These are phyloP conservation scores for Gossypioides kirkii DNA, from an alignment of 345 rosid genomes.

Conservation along the genomic window DNA sequence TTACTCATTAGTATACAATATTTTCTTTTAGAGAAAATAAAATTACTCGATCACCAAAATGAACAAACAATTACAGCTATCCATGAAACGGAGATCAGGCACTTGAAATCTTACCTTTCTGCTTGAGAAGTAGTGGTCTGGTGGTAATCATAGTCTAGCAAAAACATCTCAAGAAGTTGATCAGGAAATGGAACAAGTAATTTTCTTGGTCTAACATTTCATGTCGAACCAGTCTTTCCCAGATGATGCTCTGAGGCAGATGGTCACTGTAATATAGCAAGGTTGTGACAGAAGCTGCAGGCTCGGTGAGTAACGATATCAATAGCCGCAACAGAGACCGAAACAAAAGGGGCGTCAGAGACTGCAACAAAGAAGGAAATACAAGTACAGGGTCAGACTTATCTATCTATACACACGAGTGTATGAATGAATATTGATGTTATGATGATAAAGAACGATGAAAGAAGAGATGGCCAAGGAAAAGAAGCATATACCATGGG, in stretches of 20 bases:
- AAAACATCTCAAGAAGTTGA: slow-evolving; percentile 49
- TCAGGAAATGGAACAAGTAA: slow-evolving; percentile 48
- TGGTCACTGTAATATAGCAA: slow-evolving; percentile 42
- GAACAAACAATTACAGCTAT: neutral
- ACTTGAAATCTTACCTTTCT: neutral
- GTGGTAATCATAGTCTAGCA: slow-evolving; percentile 20
- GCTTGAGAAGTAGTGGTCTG: neutral
- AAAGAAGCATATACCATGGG: neutral
- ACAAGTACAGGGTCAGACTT: neutral
- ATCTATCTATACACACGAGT: neutral
- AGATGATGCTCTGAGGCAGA: slow-evolving; percentile 35
- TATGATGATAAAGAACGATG: neutral
- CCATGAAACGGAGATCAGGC: neutral
- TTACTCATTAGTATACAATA: no score
- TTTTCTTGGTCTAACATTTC: slow-evolving; percentile 40
- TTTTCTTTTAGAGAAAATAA: neutral
- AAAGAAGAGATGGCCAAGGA: neutral
- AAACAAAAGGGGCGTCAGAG: slow-evolving; percentile 37
- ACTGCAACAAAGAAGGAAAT: slow-evolving; percentile 21
- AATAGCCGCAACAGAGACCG: slow-evolving; percentile 37
- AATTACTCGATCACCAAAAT: neutral
- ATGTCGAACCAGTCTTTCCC: slow-evolving; percentile 40
- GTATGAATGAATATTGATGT: neutral
- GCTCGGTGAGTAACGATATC: slow-evolving; percentile 26
- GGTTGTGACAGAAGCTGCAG: slow-evolving; percentile 38